Base-by-base conservation (phyloP, 495 filamentous ascomycete species). In the Lasiosphaeria ovina region DNA sequence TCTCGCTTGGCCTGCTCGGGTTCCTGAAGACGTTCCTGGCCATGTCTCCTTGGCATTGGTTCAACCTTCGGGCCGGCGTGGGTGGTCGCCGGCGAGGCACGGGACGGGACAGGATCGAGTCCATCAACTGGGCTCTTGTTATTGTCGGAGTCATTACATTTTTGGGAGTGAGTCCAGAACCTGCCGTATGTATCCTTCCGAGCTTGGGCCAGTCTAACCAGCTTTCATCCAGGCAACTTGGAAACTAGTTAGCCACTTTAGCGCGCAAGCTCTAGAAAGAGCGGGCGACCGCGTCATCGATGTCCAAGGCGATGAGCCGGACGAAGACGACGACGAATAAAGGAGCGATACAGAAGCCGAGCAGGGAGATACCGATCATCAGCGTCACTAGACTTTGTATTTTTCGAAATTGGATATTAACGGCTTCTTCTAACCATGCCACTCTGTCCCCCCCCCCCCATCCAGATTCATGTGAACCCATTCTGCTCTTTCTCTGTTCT, bases 1-100 rank as follows among this genome's bases (percentile, higher is more conserved):
- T 92, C 4, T 89, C 88, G 1, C 78, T 98, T 54, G 94, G 94
- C 5, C 68, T 98, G 5, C 72, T 97, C 47, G 92, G 94, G 0
- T 91, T 96, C 58, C 70, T 92, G 45, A 96, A 96, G 74, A 86
- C 88, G 35, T 75, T 96, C 24, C 80, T 92, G 54, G 82, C 85
- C 17, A 74, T 90, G 58, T 87, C 85, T 7, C 90, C 92, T 0
- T 91, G 84, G 77, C 81, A 88, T 49, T 92, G 86, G 86, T 87
- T 81, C 79, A 88, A 89, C 73, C 48, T 93, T 11, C 83, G 91
- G 3, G 74, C 78, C 48, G 73, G 78, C 45, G 75, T 73, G 3
- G 66, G 69, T 17, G 78, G 81, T 14, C 74, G 83, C 42, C 72
- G 80, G 49, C 83, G 85, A 35, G 82, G 74, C 35, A 87, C 81